These are phyloP conservation scores for Alternaria infectoria DNA, from an alignment of 2,329 filamentous ascomycete genomes.

Conservation along the genomic window DNA sequence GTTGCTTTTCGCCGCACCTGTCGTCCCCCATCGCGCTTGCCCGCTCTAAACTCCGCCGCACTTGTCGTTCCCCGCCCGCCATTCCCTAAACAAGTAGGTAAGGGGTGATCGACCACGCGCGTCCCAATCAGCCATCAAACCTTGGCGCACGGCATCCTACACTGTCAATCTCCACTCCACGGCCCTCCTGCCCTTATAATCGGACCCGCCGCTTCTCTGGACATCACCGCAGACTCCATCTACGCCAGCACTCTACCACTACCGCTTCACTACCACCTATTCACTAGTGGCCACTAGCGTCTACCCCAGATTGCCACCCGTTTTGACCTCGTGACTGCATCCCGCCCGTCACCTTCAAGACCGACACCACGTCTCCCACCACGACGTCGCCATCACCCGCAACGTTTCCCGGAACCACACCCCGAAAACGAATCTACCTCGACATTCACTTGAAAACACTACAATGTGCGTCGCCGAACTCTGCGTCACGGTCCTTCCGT, in stretches of 20 bases:
- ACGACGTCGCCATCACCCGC: conserved; percentile 28
- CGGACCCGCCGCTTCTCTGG: conserved; percentile 16
- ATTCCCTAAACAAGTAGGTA: conserved; percentile 17
- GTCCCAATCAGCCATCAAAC: conserved; percentile 32
- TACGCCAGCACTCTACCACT: conserved; percentile 9
- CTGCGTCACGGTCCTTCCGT: conserved; percentile 55
- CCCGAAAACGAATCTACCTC: conserved; percentile 28
- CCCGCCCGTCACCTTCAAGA: conserved; percentile 2
- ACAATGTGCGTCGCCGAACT: conserved; percentile 59
- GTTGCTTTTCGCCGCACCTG: conserved; percentile 12
- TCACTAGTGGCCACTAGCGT: conserved; percentile 29
- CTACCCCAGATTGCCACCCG: conserved; percentile 31
- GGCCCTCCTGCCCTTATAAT: conserved; percentile 29
- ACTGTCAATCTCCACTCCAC: conserved; percentile 21
- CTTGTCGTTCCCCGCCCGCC: conserved; percentile 19
- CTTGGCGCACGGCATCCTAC: conserved; percentile 34
- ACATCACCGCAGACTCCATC: conserved; percentile 12
- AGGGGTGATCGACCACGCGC: conserved; percentile 19
- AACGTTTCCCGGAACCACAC: conserved; percentile 28
- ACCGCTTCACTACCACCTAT: conserved; percentile 14
- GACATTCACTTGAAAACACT: conserved; percentile 35
- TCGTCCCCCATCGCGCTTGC: conserved; percentile 15
- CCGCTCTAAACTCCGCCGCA: conserved; percentile 22
- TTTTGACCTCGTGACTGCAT: conserved; percentile 25
- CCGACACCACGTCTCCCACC: conserved; percentile 22